Evolutionary conservation across 1,139 yeast species (phyloP), one percentile per base, ranked within the genome.

Genomic region (Lodderomyces theae): DNA sequence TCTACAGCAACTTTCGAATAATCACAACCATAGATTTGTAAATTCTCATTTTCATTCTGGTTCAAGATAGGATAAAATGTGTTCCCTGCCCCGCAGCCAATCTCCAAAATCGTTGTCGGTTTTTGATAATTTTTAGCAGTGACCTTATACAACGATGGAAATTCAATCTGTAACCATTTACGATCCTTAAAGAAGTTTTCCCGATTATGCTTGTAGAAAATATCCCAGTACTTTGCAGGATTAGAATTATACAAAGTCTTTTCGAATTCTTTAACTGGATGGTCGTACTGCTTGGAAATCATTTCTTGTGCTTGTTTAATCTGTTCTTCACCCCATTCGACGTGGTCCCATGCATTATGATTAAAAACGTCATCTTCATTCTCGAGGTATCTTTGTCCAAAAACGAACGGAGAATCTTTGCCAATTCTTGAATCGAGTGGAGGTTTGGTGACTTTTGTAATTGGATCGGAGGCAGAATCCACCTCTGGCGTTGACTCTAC

Each of bases 31-130:
- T 80, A 77, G 10, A 92, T 78, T 51, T 69, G 75, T 43, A 92
- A 69, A 26, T 81, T 66, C n/a, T 83, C 81, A 64, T 92, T 92
- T 59, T 84, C 72, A 60, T 92, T 92, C 53, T 85, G 89, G 42
- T 75, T 74, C 44, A 92, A 68, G 22, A 92, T 83, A 1, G 98
- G 98, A 62, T 85, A 92, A 64, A 92, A 76, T 0, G 98, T 92
- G 60, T 94, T 94, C 11, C 99, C 99, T 2, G 97, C 98, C 42
- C 98, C 99, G 65, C 98, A 92, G 3, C 99, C 99, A 41, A 94
- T 85, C 60, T 92, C 99, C 41, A 92, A 73, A 26, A 92, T 84
- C 2, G 83, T 80, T 22, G 75, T 74, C 4, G 83, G 77, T n/a
- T 88, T 84, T 11, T 82, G 74, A 49, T 61, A 66, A 34, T 80